Evolutionary conservation across 148 eudicot genomes (phyloP).

Genomic region (Bassia scoparia): DNA sequence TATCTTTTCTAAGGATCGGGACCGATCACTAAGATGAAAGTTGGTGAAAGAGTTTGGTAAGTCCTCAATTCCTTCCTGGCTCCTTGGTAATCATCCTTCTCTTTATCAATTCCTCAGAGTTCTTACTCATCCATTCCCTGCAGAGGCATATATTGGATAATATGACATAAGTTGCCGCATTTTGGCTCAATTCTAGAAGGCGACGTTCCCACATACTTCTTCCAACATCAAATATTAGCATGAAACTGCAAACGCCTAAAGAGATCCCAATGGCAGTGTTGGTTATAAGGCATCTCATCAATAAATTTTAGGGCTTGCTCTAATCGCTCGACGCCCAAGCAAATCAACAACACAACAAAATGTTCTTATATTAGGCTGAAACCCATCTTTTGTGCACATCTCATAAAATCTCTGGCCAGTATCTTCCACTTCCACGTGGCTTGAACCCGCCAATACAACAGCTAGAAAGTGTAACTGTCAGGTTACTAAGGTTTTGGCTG

Average conservation of each 20-base stretch:
- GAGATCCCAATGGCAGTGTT: constrained; percentile 81
- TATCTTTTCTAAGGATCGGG: constrained; percentile 61
- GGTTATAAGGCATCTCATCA: constrained; percentile 68
- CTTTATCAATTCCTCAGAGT: constrained; percentile 53
- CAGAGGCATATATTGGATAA: constrained; percentile 69
- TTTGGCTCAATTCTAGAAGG: constrained; percentile 73
- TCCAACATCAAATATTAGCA: constrained; percentile 52
- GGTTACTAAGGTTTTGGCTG: constrained; percentile 51
- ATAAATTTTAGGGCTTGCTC: constrained; percentile 63
- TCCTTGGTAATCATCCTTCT: constrained; percentile 58
- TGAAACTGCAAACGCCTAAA: constrained; percentile 89
- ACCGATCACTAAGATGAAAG: constrained; percentile 60
- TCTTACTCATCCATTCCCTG: constrained; percentile 77
- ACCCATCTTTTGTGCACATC: constrained; percentile 40
- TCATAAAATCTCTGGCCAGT: constrained; percentile 61
- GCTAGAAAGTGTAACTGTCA: constrained; percentile 56
- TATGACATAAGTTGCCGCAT: constrained; percentile 77
- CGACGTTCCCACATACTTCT: constrained; percentile 50
- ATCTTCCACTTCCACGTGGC: constrained; percentile 78
- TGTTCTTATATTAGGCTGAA: constrained; percentile 68
- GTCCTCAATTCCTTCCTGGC: constrained; percentile 86
- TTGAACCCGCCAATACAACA: constrained; percentile 83
- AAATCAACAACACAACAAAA: constrained; percentile 81
- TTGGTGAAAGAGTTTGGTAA: constrained; percentile 59
- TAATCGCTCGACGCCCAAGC: constrained; percentile 74